These are phyloP conservation scores for Casaregolazyma lundiana DNA, from an alignment of 1,139 yeast genomes.

Conservation along the genomic window DNA sequence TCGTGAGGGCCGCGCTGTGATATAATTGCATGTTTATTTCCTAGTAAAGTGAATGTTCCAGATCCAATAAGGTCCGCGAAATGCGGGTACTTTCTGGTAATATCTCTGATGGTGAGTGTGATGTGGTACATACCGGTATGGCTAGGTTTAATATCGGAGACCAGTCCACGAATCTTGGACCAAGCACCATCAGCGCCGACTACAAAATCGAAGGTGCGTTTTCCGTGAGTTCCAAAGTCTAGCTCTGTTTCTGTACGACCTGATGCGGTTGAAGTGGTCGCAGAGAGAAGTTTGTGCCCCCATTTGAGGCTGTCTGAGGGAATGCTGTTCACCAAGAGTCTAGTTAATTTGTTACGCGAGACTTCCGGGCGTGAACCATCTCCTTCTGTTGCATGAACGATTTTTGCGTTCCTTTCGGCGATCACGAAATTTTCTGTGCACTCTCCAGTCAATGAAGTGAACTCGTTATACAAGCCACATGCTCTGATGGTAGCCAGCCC, in stretches of 20 bases:
- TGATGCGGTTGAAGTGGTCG: background rate
- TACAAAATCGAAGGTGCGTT: constrained; percentile 27
- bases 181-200: constrained; percentile 38
- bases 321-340: background rate
- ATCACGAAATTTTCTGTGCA: background rate
- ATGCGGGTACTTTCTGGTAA: background rate
- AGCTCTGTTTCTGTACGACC: background rate
- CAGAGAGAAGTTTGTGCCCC: background rate
- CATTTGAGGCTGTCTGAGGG: constrained; percentile 3
- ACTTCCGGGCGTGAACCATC: constrained; percentile 2
- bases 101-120: background rate
- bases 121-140: background rate
- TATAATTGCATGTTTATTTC: background rate
- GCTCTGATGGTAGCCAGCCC: background rate
- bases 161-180: constrained; percentile 11
- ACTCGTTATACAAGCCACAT: background rate
- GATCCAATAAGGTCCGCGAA: background rate
- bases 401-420: background rate
- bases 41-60: background rate
- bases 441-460: background rate
- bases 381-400: constrained; percentile 2
- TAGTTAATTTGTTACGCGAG: background rate
- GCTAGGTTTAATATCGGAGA: constrained; percentile 1
- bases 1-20: background rate
- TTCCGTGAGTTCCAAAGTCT: constrained; percentile 2